Evolutionary conservation across 1,284 basidiomycete species (phyloP).

Genomic region (Uromyces viciae-fabae): DNA sequence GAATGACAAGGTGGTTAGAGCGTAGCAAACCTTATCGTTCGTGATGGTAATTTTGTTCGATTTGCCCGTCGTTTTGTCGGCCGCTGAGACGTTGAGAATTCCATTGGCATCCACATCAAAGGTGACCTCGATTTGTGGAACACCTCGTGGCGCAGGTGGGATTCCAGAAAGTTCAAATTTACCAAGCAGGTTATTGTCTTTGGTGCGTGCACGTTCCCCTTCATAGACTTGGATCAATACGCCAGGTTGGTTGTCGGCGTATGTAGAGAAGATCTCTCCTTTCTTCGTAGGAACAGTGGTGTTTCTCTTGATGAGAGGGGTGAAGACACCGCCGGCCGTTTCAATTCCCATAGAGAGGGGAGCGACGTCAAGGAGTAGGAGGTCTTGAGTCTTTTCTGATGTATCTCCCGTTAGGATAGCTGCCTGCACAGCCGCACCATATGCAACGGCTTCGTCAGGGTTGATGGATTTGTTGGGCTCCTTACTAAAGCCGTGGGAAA

Average conservation of each 20-base stretch:
- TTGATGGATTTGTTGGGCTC: slow-evolving; percentile 70
- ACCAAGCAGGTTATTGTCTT: slow-evolving; percentile 99
- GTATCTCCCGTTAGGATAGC: slow-evolving; percentile 97
- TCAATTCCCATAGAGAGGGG: slow-evolving; percentile 85
- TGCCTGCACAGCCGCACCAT: slow-evolving; percentile 98
- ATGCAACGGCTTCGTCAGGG: slow-evolving; percentile 98
- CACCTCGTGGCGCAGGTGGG: slow-evolving; percentile 95
- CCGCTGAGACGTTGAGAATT: slow-evolving; percentile 91
- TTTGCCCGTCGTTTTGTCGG: slow-evolving; percentile 97
- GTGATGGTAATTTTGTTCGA: slow-evolving; percentile 80
- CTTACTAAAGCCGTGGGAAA: slow-evolving; percentile 53
- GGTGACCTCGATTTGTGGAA: slow-evolving; percentile 89
- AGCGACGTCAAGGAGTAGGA: slow-evolving; percentile 93
- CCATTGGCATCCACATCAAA: slow-evolving; percentile 83
- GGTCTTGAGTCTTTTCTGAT: slow-evolving; percentile 94
- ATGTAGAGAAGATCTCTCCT: slow-evolving; percentile 97
- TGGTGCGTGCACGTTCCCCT: slow-evolving; percentile 97
- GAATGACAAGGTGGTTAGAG: neutral
- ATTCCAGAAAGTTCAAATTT: slow-evolving; percentile 99
- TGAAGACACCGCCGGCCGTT: slow-evolving; percentile 99
- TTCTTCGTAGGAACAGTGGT: slow-evolving; percentile 99
- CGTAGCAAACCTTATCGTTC: slow-evolving; percentile 77
- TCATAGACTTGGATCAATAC: slow-evolving; percentile 98
- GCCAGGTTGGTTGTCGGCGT: slow-evolving; percentile 98
- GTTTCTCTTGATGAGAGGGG: slow-evolving; percentile 94